Percentiles rank a stretch among this genome's conserved stretches.
Conservation (phyloP, 2,329 filamentous ascomycete species). For the Claviceps pusilla region DNA sequence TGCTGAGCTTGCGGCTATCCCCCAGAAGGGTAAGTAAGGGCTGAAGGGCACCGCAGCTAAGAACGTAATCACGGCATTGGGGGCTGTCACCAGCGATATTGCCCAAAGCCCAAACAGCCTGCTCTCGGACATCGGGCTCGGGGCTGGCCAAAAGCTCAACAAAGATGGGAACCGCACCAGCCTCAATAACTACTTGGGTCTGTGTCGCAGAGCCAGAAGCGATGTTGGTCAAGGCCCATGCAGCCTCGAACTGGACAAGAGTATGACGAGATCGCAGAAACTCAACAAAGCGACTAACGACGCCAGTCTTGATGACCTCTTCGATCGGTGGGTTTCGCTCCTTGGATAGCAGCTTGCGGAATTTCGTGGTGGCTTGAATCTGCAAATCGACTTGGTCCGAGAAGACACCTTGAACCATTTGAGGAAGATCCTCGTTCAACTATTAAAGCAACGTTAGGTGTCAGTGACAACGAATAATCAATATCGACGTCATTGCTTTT, state of each 20-base stretch:
- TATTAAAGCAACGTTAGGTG: slow-evolving; percentile 21
- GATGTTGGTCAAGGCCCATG: slow-evolving; percentile 98
- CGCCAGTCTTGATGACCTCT: slow-evolving; percentile 97
- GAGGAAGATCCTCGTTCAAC: slow-evolving; percentile 94
- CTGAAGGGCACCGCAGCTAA: slow-evolving; percentile 78
- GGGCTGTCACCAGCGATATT: slow-evolving; percentile 99
- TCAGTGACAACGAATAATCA: slow-evolving; percentile 11
- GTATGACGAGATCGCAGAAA: slow-evolving; percentile 97
- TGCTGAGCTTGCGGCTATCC: slow-evolving; percentile 96
- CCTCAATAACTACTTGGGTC: slow-evolving; percentile 97
- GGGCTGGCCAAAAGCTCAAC: slow-evolving; percentile 90
- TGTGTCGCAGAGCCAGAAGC: slow-evolving; percentile 92
- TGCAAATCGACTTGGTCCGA: slow-evolving; percentile 97
- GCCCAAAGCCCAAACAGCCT: slow-evolving; percentile 94
- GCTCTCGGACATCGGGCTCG: slow-evolving; percentile 93
- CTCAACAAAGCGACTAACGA: slow-evolving; percentile 93
- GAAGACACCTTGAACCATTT: slow-evolving; percentile 97
- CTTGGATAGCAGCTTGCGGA: slow-evolving; percentile 94
- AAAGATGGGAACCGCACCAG: slow-evolving; percentile 94
- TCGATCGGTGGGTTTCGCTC: slow-evolving; percentile 98
- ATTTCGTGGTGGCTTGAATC: slow-evolving; percentile 95
- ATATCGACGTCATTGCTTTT: background rate
- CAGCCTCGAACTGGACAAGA: slow-evolving; percentile 95
- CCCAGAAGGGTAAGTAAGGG: slow-evolving; percentile 80
- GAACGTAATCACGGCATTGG: slow-evolving; percentile 90